Percentiles rank a stretch among this genome's conserved stretches.
These are phyloP conservation scores for Seiridium unicorne DNA, from an alignment of 2,329 filamentous ascomycete species.

Conservation along the genomic window DNA sequence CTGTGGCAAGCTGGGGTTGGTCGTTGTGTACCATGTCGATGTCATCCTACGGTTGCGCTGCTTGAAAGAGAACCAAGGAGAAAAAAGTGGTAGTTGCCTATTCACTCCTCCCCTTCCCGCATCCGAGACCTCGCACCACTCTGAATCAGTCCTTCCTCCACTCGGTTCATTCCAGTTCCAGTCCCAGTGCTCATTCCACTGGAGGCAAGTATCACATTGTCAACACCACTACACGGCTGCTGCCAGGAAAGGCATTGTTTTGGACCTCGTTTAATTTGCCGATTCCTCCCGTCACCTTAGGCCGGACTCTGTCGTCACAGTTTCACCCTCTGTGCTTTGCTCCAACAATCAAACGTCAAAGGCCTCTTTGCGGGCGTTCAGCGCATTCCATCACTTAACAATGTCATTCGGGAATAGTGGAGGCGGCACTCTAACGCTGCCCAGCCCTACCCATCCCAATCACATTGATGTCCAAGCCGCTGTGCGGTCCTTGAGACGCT, in stretches of 20 bases:
- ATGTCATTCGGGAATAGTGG: slow-evolving; percentile 60
- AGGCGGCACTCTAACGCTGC: slow-evolving; percentile 79
- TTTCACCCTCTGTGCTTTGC: background rate
- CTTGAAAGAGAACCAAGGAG: background rate
- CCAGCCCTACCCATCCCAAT: slow-evolving; percentile 80
- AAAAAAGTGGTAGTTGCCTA: slow-evolving; percentile 1
- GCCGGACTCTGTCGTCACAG: background rate
- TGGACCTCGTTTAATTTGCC: background rate
- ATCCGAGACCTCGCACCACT: slow-evolving; percentile 4
- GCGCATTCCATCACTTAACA: slow-evolving; percentile 17
- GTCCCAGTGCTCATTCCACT: background rate
- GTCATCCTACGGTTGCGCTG: background rate
- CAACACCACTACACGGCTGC: background rate
- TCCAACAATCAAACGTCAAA: background rate
- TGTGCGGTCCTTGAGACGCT: slow-evolving; percentile 77
- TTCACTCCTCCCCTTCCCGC: background rate
- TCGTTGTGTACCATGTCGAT: background rate
- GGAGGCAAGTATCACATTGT: background rate
- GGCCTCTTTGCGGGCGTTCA: background rate
- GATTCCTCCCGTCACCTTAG: background rate
- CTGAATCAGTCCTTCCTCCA: background rate
- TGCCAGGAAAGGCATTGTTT: background rate
- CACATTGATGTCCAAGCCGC: slow-evolving; percentile 76
- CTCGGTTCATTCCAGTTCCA: background rate
- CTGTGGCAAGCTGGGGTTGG: background rate